Percentiles rank a stretch among this genome's conserved stretches.
Evolutionary conservation across 176 grass and related monocot genomes (phyloP).

Genomic region (Juncus inflexus): DNA sequence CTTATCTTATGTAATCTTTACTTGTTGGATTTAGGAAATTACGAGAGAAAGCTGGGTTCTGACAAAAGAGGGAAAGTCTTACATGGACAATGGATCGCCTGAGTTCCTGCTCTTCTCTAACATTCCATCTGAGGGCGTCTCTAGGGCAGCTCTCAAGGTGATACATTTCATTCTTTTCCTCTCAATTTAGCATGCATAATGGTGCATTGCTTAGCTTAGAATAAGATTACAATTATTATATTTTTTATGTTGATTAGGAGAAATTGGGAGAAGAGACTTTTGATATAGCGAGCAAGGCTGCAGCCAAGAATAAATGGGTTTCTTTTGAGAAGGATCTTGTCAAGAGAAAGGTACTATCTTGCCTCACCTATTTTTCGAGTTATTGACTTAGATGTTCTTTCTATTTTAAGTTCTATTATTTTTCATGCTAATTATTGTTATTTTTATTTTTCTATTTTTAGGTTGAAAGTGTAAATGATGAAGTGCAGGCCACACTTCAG

Average conservation of each 20-base stretch:
- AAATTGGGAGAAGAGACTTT: conserved; percentile 41
- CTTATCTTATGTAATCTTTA: no score
- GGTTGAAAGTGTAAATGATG: conserved; percentile 65
- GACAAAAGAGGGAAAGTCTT: conserved; percentile 71
- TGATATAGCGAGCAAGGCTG: conserved; percentile 49
- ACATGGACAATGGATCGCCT: conserved; percentile 52
- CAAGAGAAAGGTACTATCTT: conserved; percentile 46
- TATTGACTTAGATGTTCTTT: neutral
- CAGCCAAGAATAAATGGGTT: conserved; percentile 67
- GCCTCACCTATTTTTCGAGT: neutral
- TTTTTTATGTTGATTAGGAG: conserved; percentile 40
- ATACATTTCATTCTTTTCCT: conserved; percentile 10
- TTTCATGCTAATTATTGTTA: neutral
- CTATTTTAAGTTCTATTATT: neutral
- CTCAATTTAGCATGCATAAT: neutral
- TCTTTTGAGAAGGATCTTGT: conserved; percentile 48
- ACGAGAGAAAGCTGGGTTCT: conserved; percentile 61
- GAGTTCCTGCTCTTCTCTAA: conserved; percentile 57
- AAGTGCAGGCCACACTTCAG: conserved; percentile 55
- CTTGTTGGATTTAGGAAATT: conserved; percentile 43
- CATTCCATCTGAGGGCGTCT: conserved; percentile 58
- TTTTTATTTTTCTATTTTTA: conserved; percentile 18
- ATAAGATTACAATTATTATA: neutral
- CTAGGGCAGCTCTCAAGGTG: conserved; percentile 58
- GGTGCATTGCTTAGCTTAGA: neutral